These are phyloP conservation scores for Pestalotiopsis sp. DNA, from an alignment of 2,329 filamentous ascomycete species.

Conservation along the genomic window DNA sequence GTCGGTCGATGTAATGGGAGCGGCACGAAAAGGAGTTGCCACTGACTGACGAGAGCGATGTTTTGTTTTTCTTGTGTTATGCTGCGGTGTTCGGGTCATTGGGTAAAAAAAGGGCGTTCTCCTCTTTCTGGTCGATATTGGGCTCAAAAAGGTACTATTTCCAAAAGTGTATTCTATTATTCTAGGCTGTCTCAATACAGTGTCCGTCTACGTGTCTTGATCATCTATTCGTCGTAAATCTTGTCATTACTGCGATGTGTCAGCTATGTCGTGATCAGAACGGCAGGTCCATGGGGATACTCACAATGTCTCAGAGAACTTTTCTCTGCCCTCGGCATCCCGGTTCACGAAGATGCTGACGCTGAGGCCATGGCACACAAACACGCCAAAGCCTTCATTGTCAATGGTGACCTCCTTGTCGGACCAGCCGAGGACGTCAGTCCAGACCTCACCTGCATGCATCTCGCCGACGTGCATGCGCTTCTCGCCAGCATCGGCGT, in stretches of 20 bases:
- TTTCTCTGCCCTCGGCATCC: conserved; percentile 21
- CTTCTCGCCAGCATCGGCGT: conserved; percentile 51
- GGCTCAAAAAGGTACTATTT: not conserved
- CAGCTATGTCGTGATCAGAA: not conserved
- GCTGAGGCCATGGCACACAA: conserved; percentile 45
- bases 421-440: conserved; percentile 62
- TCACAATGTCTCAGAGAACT: conserved; percentile 24
- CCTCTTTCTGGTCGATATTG: not conserved
- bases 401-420: conserved; percentile 61
- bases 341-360: conserved; percentile 23
- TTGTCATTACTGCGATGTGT: conserved; percentile 13
- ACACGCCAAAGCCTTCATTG: conserved; percentile 61
- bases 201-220: not conserved
- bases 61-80: not conserved
- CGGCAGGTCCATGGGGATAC: not conserved
- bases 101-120: not conserved
- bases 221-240: conserved; percentile 12
- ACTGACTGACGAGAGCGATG: not conserved
- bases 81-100: not conserved
- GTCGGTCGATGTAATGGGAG: not conserved
- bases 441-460: conserved; percentile 65
- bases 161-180: not conserved
- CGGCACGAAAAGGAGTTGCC: not conserved
- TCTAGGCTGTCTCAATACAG: not conserved
- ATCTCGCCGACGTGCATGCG: conserved; percentile 65